phyloP scores from a whole-genome alignment of 139 green algal species.

The Micractinium conductrix region DNA sequence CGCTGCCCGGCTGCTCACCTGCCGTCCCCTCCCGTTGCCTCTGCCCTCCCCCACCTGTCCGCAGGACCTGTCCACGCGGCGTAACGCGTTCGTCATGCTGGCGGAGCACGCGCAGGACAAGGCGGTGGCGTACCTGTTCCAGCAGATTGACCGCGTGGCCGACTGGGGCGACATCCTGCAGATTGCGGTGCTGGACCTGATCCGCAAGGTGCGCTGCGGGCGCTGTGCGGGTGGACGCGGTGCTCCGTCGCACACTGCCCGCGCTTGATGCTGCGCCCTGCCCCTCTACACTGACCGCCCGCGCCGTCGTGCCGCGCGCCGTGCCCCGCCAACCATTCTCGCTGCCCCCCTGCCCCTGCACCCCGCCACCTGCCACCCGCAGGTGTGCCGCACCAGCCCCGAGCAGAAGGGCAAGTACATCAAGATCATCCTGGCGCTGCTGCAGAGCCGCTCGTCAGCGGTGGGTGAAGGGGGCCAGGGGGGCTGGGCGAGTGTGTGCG shows the following conservation, averaged over 20 bases:
- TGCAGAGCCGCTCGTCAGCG: constrained; percentile 81
- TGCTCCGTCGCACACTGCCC: background rate
- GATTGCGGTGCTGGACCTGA: constrained; percentile 95
- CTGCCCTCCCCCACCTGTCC: background rate
- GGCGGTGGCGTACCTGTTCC: constrained; percentile 91
- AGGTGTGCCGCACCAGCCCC: constrained; percentile 87
- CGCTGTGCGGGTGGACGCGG: background rate
- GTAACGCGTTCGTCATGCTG: constrained; percentile 97
- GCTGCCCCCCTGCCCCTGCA: background rate
- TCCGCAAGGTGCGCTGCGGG: constrained; percentile 83
- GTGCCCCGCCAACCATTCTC: background rate
- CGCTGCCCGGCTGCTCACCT: too few species aligned
- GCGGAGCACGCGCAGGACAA: constrained; percentile 74
- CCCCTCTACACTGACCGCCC: too few species aligned
- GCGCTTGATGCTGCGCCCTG: too few species aligned
- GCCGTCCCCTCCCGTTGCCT: background rate
- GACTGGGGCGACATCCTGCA: constrained; percentile 97
- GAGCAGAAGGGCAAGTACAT: constrained; percentile 97
- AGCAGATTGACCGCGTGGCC: constrained; percentile 86
- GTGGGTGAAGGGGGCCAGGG: too few species aligned
- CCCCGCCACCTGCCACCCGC: background rate
- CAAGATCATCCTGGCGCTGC: constrained; percentile 97
- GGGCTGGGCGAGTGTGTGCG: too few species aligned
- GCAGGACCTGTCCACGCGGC: constrained; percentile 89
- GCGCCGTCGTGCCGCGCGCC: too few species aligned